Conservation (phyloP, 2,329 filamentous ascomycete species). For the Grosmannia serpens region DNA sequence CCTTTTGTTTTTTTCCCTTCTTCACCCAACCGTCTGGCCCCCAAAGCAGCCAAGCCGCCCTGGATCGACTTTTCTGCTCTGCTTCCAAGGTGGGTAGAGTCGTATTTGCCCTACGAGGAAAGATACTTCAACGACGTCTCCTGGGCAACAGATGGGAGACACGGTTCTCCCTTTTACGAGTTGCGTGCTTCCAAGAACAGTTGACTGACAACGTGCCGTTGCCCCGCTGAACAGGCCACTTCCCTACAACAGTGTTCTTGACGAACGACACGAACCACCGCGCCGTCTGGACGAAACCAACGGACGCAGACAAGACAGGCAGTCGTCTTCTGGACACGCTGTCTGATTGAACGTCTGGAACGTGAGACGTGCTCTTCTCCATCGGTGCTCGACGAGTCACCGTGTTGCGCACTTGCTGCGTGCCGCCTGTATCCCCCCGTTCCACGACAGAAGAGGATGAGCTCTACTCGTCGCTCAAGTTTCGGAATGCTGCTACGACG, state of each 20-base stretch:
- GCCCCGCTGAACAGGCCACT: not conserved
- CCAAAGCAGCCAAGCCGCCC: not conserved
- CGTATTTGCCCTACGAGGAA: no score
- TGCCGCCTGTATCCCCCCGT: not conserved
- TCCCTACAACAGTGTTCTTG: not conserved
- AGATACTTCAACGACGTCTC: not conserved
- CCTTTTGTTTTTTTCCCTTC: not conserved
- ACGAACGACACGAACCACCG: no score
- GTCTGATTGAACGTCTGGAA: not conserved
- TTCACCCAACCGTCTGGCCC: not conserved
- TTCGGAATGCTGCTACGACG: slow-evolving; percentile 53
- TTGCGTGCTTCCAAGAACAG: no score
- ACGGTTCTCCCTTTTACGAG: no score
- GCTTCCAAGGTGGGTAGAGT: not conserved
- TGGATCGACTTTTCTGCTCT: not conserved
- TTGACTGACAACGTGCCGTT: not conserved
- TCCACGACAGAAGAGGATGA: slow-evolving; percentile 20
- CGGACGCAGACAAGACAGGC: not conserved
- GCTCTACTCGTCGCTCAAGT: slow-evolving; percentile 29
- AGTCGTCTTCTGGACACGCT: not conserved
- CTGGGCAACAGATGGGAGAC: no score
- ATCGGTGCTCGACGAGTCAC: not conserved
- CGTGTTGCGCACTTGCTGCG: not conserved
- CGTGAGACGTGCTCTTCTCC: not conserved
- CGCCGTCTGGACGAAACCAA: not conserved